Conservation (phyloP, 2,329 filamentous ascomycete species). For the Aspergillus alliaceus region DNA sequence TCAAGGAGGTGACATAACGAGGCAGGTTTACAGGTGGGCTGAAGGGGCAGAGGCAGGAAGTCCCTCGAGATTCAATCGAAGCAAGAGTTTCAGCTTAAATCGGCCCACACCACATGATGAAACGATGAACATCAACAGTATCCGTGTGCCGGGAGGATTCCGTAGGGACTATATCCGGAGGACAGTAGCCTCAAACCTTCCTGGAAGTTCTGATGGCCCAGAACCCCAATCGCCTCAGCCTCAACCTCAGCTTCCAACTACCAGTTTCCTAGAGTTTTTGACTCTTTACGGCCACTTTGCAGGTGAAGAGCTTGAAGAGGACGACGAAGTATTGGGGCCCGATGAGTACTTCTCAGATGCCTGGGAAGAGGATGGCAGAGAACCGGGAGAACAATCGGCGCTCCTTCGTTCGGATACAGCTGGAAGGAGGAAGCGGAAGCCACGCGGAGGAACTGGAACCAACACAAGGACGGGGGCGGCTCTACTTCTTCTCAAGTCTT, state of each 20-base stretch:
- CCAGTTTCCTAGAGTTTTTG: slow-evolving; percentile 92
- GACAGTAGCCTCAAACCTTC: slow-evolving; percentile 57
- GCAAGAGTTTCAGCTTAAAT: slow-evolving; percentile 81
- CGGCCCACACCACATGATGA: slow-evolving; percentile 78
- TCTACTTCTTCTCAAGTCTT: slow-evolving; percentile 89
- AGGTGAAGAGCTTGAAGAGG: slow-evolving; percentile 93
- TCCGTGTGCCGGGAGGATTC: slow-evolving; percentile 92
- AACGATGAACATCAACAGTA: slow-evolving; percentile 80
- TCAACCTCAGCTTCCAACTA: slow-evolving; percentile 72
- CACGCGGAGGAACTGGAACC: slow-evolving; percentile 70
- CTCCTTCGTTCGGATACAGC: slow-evolving; percentile 69
- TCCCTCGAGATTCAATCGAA: slow-evolving; percentile 64
- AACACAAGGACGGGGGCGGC: slow-evolving; percentile 78
- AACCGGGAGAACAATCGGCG: slow-evolving; percentile 84
- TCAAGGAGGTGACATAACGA: slow-evolving; percentile 91
- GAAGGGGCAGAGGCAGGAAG: slow-evolving; percentile 76
- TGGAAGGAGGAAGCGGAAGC: slow-evolving; percentile 72
- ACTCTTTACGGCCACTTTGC: slow-evolving; percentile 97
- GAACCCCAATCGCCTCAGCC: slow-evolving; percentile 35
- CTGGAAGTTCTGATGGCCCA: slow-evolving; percentile 40
- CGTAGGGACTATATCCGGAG: slow-evolving; percentile 84
- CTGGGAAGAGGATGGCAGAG: slow-evolving; percentile 63
- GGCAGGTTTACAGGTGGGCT: slow-evolving; percentile 95
- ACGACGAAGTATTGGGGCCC: slow-evolving; percentile 82
- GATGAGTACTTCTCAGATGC: slow-evolving; percentile 90